Base-by-base conservation (phyloP, 495 filamentous ascomycete species). In the Delitschia confertaspora region DNA sequence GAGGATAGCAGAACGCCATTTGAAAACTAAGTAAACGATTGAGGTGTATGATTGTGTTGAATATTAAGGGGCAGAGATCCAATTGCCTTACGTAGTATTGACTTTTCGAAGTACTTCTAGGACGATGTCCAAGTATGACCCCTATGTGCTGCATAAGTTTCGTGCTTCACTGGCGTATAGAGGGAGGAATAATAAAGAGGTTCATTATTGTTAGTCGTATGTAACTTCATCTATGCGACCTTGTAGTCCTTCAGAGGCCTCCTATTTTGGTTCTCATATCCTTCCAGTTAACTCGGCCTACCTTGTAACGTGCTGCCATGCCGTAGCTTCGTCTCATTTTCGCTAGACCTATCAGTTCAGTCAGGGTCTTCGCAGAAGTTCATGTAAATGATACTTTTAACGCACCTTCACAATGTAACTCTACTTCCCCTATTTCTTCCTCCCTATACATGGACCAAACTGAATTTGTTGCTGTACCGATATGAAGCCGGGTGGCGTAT, bases 211-310 rank as follows among this genome's bases (percentile, higher is more conserved):
- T n/a, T n/a, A n/a, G n/a, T n/a, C n/a, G n/a, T n/a, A n/a, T n/a
- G n/a, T n/a, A n/a, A n/a, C n/a, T n/a, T n/a, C n/a, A n/a, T 17
- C 22, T 40, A 41, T 14, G 45, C 22, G 18, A 36, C 29, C 14
- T 30, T 41, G 20, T 22, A 10, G 30, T 38, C 38, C 33, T 53
- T 42, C n/a, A 25, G n/a, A 18, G 24, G 13, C 30, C 36, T 42
- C 38, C 43, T 27, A 20, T 46, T 32, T 18, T 32, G 41, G 25
- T 42, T 45, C 42, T 51, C n/a, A n/a, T 46, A 21, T 52, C 42
- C 34, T 34, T 45, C 4, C 42, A 42, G 17, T 31, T 46, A n/a
- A 52, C 21, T 30, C 42, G 34, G 9, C 34, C 27, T 5, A 22
- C 21, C 11, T 30, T 40, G 24, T 42, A n/a, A 41, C 33, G 30